phyloP scores from a whole-genome alignment of 345 rosid species.

The Schrenkiella parvula region DNA sequence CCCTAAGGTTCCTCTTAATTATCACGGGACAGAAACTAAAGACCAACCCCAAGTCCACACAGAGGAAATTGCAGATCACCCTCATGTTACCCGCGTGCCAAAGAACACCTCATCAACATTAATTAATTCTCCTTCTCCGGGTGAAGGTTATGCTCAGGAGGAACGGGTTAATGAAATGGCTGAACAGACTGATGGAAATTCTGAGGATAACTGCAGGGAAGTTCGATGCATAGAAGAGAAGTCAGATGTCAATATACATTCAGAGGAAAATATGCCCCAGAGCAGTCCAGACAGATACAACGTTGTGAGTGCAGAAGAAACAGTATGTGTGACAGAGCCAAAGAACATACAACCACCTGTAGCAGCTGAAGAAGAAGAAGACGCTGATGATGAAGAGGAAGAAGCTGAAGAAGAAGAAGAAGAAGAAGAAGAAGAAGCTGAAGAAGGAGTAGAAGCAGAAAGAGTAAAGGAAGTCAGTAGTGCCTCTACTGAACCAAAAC shows the following conservation, averaged over 20 bases:
- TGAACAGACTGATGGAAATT: slow-evolving; percentile 38
- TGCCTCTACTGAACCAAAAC: slow-evolving; percentile 22
- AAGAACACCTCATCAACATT: neutral
- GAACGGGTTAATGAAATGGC: slow-evolving; percentile 30
- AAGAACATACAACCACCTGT: neutral
- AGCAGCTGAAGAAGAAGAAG: slow-evolving; percentile 1
- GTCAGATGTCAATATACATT: slow-evolving; percentile 27
- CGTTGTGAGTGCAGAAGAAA: slow-evolving; percentile 31
- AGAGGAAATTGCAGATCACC: slow-evolving; percentile 36
- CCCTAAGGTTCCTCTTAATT: slow-evolving; percentile 1
- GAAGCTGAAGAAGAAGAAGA: slow-evolving; percentile 3
- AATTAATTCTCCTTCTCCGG: neutral
- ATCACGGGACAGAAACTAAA: slow-evolving; percentile 11
- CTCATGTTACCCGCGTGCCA: slow-evolving; percentile 4
- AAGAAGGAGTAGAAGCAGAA: no score
- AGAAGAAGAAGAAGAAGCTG: neutral
- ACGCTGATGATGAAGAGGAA: neutral
- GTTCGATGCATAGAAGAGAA: slow-evolving; percentile 60
- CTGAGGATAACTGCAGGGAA: slow-evolving; percentile 47
- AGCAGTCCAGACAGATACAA: slow-evolving; percentile 24
- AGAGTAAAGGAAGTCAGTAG: slow-evolving; percentile 9
- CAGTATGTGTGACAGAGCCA: slow-evolving; percentile 9
- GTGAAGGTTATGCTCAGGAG: neutral
- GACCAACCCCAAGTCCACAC: slow-evolving; percentile 15
- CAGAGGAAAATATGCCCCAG: slow-evolving; percentile 31